Evolutionary conservation across 805 yeast genomes (phyloP).

Genomic region (Candida pini): DNA sequence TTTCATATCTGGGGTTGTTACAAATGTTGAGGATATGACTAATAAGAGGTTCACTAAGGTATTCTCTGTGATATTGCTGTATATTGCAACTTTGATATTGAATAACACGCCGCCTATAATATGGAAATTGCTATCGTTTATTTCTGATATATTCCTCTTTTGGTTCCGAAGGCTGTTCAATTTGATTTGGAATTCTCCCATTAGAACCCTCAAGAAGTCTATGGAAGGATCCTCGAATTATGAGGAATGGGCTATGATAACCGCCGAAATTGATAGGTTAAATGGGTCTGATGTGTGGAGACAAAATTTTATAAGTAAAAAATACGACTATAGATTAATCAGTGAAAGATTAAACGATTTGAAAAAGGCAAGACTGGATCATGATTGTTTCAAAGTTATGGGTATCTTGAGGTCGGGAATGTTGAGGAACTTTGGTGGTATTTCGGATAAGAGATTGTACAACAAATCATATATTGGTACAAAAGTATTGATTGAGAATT

Average conservation of each 20-base stretch:
- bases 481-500: conserved; percentile 81
- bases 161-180: conserved; percentile 34
- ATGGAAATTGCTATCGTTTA: conserved; percentile 29
- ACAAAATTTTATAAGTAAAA: conserved; percentile 72
- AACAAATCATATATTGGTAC: conserved; percentile 85
- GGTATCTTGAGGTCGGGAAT: conserved; percentile 76
- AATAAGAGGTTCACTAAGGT: conserved; percentile 10
- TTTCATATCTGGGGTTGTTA: too few relatives aligned
- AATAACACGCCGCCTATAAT: conserved; percentile 21
- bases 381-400: conserved; percentile 54
- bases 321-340: conserved; percentile 80
- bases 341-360: conserved; percentile 64
- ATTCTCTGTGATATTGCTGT: conserved; percentile 13
- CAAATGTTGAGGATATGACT: conserved; percentile 3
- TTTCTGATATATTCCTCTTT: conserved; percentile 39
- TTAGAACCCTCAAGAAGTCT: conserved; percentile 14
- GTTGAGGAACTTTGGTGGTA: conserved; percentile 87
- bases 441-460: conserved; percentile 72
- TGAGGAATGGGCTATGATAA: conserved; percentile 64
- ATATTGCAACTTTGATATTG: conserved; percentile 9
- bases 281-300: conserved; percentile 64
- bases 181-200: conserved; percentile 15
- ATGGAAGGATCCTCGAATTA: conserved; percentile 46
- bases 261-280: conserved; percentile 42
- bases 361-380: conserved; percentile 51